Evolutionary conservation across 768 basidiomycete species (phyloP).

Genomic region (Inosperma sp.): DNA sequence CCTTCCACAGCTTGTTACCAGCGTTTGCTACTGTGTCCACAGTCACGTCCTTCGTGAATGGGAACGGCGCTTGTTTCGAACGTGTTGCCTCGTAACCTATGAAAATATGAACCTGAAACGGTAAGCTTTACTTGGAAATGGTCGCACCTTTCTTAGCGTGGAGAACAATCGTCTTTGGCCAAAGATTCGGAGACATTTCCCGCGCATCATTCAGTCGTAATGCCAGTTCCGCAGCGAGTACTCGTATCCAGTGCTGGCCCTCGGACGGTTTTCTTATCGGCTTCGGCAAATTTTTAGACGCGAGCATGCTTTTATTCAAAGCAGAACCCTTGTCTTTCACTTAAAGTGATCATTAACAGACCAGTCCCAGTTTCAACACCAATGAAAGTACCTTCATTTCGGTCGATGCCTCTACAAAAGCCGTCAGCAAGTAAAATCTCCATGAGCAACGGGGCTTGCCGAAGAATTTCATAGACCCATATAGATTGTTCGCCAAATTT

Average conservation of each 20-base stretch:
- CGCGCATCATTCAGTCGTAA: slow-evolving; percentile 81
- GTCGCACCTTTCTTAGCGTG: slow-evolving; percentile 63
- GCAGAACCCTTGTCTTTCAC: slow-evolving; percentile 77
- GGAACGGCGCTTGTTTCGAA: slow-evolving; percentile 86
- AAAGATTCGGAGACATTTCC: slow-evolving; percentile 62
- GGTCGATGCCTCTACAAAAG: slow-evolving; percentile 69
- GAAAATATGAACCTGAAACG: slow-evolving; percentile 7
- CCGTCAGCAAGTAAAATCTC: background rate
- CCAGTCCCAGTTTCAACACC: background rate
- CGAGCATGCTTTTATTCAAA: slow-evolving; percentile 88
- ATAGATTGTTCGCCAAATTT: slow-evolving; percentile 79
- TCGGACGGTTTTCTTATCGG: slow-evolving; percentile 69
- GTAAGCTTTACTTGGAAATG: background rate
- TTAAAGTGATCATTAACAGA: slow-evolving; percentile 28
- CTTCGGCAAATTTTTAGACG: slow-evolving; percentile 88
- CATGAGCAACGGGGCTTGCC: slow-evolving; percentile 43
- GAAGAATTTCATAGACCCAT: slow-evolving; percentile 89
- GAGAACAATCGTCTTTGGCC: slow-evolving; percentile 91
- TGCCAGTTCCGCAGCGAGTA: slow-evolving; percentile 87
- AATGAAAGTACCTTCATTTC: slow-evolving; percentile 64
- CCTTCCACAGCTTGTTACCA: slow-evolving; percentile 82
- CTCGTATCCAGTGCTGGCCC: slow-evolving; percentile 86
- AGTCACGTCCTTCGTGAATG: slow-evolving; percentile 68
- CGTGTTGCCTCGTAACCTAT: slow-evolving; percentile 60
- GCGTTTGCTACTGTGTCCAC: slow-evolving; percentile 72